These are phyloP conservation scores for Colletotrichum theobromicola DNA, from an alignment of 2,329 filamentous ascomycete genomes.

Conservation along the genomic window DNA sequence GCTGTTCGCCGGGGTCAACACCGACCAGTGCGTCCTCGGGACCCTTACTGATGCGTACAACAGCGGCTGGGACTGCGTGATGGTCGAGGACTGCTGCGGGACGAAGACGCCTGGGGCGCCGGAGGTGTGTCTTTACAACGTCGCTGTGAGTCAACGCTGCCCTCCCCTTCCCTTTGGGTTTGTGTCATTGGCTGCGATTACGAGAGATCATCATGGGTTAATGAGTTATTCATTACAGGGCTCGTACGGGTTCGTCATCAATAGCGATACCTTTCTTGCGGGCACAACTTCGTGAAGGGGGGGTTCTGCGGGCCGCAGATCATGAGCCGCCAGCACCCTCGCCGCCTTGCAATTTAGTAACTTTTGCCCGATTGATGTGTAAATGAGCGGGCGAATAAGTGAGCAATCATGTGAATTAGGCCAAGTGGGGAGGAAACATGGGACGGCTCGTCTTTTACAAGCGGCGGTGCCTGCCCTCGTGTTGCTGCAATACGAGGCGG, in stretches of 20 bases:
- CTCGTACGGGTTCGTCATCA: conserved; percentile 15
- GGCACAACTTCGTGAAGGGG: background rate
- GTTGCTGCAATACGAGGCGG: background rate
- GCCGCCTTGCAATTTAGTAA: background rate
- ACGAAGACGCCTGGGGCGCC: conserved; percentile 7
- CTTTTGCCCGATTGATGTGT: background rate
- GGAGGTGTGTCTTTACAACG: conserved; percentile 15
- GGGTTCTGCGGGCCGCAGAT: background rate
- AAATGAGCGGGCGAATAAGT: background rate
- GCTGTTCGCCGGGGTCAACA: conserved; percentile 65
- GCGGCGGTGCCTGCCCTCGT: background rate
- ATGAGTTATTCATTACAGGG: conserved; percentile 1
- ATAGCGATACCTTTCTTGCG: conserved; percentile 2
- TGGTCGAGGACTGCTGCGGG: conserved; percentile 18
- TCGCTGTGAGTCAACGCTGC: conserved; percentile 2
- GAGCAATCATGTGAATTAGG: background rate
- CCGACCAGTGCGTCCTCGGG: conserved; percentile 64
- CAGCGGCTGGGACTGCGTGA: conserved; percentile 41
- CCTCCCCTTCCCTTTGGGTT: background rate
- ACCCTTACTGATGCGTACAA: conserved; percentile 61
- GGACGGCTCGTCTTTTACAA: background rate
- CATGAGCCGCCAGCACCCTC: background rate
- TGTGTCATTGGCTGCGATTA: background rate
- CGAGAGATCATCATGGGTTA: background rate
- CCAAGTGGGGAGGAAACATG: background rate